A percentile compares a stretch with the other conserved stretches of the same genome.
Conservation (phyloP, 192 early-diverging fungal species). For the Funneliformis mosseae region DNA sequence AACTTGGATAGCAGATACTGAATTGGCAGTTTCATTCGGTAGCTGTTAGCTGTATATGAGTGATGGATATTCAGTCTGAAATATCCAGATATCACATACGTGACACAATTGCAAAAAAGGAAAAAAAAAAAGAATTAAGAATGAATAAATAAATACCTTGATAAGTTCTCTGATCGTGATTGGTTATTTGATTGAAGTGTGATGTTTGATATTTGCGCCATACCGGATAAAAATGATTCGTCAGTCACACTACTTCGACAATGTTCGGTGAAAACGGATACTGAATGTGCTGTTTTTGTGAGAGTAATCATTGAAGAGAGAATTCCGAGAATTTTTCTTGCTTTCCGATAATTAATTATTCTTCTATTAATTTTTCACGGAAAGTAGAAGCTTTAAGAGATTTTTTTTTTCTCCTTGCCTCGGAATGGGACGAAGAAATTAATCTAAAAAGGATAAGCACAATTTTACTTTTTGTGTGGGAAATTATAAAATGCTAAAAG, state of each 20-base stretch:
- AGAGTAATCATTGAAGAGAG: conserved; percentile 3
- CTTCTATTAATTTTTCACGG: too few relatives aligned
- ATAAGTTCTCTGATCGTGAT: not conserved
- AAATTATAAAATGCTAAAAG: too few relatives aligned
- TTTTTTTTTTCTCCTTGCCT: too few relatives aligned
- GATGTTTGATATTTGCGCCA: not conserved
- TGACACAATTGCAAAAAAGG: not conserved
- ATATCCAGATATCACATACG: not conserved
- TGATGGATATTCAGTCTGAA: conserved; percentile 9
- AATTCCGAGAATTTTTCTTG: not conserved
- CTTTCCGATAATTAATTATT: not conserved
- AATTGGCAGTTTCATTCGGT: not conserved
- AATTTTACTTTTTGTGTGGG: too few relatives aligned
- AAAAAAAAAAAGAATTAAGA: not conserved
- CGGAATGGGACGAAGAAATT: too few relatives aligned
- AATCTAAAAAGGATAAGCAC: too few relatives aligned
- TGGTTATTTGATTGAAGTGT: not conserved
- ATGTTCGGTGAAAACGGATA: not conserved
- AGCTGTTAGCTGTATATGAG: not conserved
- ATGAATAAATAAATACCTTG: conserved; percentile 1
- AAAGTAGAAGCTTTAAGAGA: too few relatives aligned
- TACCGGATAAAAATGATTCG: not conserved
- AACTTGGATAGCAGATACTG: not conserved
- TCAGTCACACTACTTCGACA: not conserved
- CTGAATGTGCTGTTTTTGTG: not conserved